Base-by-base conservation (phyloP, 1,139 yeast genomes). In the Kodamaea ohmeri region DNA sequence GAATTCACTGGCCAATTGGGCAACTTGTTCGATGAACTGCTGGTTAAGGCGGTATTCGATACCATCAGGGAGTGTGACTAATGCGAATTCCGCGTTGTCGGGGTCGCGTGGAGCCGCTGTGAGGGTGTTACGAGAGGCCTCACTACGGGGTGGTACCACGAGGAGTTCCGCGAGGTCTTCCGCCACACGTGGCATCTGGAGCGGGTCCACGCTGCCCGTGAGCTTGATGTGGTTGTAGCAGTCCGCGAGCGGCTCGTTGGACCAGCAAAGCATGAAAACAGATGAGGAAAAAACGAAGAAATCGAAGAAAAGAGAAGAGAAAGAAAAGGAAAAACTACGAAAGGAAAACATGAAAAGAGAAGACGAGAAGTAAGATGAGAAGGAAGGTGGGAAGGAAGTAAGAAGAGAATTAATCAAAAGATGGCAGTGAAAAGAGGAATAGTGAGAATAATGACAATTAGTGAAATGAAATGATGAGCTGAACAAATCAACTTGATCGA, bases 31-130 rank as follows among this genome's bases (percentile, higher is more conserved):
- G 46, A 67, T 48, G 42, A 69, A 71, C 19, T 55, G 51, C 29
- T 80, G 84, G 56, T 90, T 95, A 38, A 90, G 64, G 43, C 75
- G 70, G 41, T 83, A 68, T 46, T 83, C 89, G 44, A 83, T 90
- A 13, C 73, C 75, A 44, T 57, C 60, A 22, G 65, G 51, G 36
- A 87, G 65, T 14, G 58, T 61, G 9, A 83, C 63, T 18, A 74
- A 71, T 34, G 80, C 77, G 21, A 73, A 63, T 47, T 78, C 81
- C n/a, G 29, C 32, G 24, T 36, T 34, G 21, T 25, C 24, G 19
- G 40, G 27, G 19, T 39, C 39, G 25, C 29, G 27, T 5, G 33
- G 36, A 2, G 38, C 36, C 37, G 59, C 61, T 22, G 56, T 45
- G 26, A 88, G 56, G 34, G 56, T 56, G 20, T 69, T 65, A 51